These are phyloP conservation scores for Calendula officinalis DNA, from an alignment of 129 eudicot species.

Conservation along the genomic window DNA sequence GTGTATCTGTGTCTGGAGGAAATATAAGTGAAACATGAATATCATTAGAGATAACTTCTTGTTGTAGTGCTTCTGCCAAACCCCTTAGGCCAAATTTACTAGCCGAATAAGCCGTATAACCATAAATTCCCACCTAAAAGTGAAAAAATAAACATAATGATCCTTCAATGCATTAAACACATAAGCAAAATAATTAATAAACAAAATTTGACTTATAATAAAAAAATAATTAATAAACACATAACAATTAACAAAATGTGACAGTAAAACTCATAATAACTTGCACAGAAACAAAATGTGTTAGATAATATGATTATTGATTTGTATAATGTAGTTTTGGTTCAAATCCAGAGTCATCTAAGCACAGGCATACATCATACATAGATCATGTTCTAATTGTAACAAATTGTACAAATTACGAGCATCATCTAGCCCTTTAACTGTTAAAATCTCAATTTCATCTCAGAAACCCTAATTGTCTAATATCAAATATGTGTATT, in stretches of 20 bases:
- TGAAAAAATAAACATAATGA: slow-evolving; percentile 4
- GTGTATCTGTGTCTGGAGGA: slow-evolving; percentile 87
- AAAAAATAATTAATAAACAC: not conserved
- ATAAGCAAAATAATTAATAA: too few species aligned
- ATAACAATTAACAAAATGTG: not conserved
- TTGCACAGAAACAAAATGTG: not conserved
- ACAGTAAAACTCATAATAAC: not conserved
- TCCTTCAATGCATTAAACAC: not conserved
- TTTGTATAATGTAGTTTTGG: not conserved
- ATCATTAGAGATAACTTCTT: slow-evolving; percentile 64
- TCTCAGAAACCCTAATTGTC: not conserved
- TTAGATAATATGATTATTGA: not conserved
- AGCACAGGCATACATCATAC: too few species aligned
- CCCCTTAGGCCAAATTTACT: slow-evolving; percentile 91
- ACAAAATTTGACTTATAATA: not conserved
- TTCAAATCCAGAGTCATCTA: slow-evolving; percentile 1
- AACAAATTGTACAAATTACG: too few species aligned
- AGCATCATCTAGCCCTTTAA: too few species aligned
- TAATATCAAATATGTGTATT: not conserved
- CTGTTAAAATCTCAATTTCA: not conserved
- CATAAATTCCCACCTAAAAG: slow-evolving; percentile 80
- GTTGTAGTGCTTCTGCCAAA: slow-evolving; percentile 85
- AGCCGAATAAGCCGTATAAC: slow-evolving; percentile 84
- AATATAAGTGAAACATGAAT: slow-evolving; percentile 77
- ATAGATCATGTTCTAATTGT: too few species aligned